Percentiles rank a stretch among this genome's conserved stretches.
Conservation (phyloP, 768 basidiomycete species). For the Suillus brevipes region DNA sequence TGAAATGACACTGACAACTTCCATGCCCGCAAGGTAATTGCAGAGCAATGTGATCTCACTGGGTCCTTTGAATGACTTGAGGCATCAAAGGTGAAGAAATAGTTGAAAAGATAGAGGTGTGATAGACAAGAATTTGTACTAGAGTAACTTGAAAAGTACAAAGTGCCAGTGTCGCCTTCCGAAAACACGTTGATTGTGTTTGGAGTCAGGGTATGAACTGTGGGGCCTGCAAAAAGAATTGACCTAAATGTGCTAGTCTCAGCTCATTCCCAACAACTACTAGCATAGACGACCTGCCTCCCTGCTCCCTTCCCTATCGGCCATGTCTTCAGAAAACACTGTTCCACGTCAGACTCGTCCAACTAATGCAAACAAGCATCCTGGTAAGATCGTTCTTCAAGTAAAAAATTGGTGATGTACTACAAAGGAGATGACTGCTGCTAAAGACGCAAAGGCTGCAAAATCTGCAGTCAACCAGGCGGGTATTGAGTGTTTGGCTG, state of each 20-base stretch:
- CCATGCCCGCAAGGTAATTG: not conserved
- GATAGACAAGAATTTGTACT: not conserved
- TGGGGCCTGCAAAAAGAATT: not conserved
- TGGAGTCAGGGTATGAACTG: not conserved
- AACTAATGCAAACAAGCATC: conserved; percentile 7
- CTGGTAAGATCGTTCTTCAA: conserved; percentile 7
- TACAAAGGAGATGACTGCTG: conserved; percentile 11
- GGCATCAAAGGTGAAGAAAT: not conserved
- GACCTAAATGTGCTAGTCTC: not conserved
- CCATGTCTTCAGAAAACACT: not conserved
- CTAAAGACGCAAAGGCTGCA: conserved; percentile 2
- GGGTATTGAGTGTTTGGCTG: not conserved
- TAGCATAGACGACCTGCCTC: not conserved
- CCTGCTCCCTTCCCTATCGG: not conserved
- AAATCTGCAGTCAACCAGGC: conserved; percentile 1
- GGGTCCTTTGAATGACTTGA: not conserved
- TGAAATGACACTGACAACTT: not conserved
- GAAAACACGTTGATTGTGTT: not conserved
- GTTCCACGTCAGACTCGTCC: not conserved
- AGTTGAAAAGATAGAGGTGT: not conserved
- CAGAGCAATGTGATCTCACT: not conserved
- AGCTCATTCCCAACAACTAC: not conserved
- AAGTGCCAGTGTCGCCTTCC: not conserved
- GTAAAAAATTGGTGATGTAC: conserved; percentile 3
- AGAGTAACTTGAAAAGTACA: not conserved